Conservation (phyloP, 2,329 filamentous ascomycete genomes). For the Pleomassaria siparia region DNA sequence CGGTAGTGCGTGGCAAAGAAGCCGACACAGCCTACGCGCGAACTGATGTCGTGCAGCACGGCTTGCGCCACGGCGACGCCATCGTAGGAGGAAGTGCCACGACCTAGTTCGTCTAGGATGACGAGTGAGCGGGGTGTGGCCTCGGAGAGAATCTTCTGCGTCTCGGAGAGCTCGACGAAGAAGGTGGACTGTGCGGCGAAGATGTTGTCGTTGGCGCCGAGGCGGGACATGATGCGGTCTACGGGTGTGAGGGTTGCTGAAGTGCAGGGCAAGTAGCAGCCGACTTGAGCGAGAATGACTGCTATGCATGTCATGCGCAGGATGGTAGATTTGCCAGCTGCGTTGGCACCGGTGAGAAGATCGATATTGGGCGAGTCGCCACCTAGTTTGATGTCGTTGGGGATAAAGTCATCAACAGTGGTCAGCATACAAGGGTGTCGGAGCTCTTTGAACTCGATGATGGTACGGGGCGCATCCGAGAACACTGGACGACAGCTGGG, state of each 20-base stretch:
- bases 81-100: conserved; percentile 93
- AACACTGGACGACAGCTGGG: conserved; percentile 90
- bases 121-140: conserved; percentile 92
- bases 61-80: conserved; percentile 96
- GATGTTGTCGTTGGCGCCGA: conserved; percentile 98
- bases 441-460: conserved; percentile 89
- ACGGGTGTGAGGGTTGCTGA: conserved; percentile 84
- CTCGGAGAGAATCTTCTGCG: conserved; percentile 95
- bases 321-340: conserved; percentile 94
- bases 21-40: conserved; percentile 87
- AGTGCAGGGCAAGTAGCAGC: conserved; percentile 83
- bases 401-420: conserved; percentile 90
- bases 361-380: conserved; percentile 81
- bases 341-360: conserved; percentile 92
- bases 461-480: conserved; percentile 78
- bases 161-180: conserved; percentile 96
- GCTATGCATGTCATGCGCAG: conserved; percentile 96
- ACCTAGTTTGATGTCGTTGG: conserved; percentile 87
- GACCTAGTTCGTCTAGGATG: conserved; percentile 93
- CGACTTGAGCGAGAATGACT: conserved; percentile 96
- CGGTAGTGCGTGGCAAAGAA: conserved; percentile 99
- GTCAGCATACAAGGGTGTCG: conserved; percentile 94
- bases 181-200: conserved; percentile 98
- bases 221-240: conserved; percentile 97
- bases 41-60: conserved; percentile 93